phyloP scores from a whole-genome alignment of 2,329 filamentous ascomycete species.

The Septoria linicola region DNA sequence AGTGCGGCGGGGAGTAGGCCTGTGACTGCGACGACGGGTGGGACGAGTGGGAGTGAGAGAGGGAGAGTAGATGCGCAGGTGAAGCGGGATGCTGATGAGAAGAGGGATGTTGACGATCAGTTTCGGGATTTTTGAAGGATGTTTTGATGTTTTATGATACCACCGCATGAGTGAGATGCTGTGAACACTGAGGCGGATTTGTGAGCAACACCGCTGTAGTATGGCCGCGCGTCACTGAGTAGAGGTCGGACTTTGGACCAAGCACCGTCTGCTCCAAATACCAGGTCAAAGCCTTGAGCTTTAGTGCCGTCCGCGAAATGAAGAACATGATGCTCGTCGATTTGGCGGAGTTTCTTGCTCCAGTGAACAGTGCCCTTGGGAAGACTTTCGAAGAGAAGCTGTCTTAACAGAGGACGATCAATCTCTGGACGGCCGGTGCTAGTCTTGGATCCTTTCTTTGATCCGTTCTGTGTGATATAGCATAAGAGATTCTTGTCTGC shows the following conservation, averaged over 20 bases:
- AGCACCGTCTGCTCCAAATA: conserved; percentile 49
- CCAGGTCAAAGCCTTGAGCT: conserved; percentile 42
- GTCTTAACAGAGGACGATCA: conserved; percentile 37
- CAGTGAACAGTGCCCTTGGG: conserved; percentile 38
- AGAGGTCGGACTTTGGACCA: conserved; percentile 42
- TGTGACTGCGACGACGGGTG: conserved; percentile 8
- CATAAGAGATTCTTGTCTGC: conserved; percentile 42
- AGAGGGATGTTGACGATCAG: conserved; percentile 27
- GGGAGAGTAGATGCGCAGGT: conserved; percentile 6
- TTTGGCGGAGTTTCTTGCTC: conserved; percentile 33
- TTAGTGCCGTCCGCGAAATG: conserved; percentile 38
- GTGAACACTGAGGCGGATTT: too few relatives aligned
- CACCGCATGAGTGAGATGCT: too few relatives aligned
- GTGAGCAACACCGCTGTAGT: conserved; percentile 42
- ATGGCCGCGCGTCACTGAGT: conserved; percentile 36
- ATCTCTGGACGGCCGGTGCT: conserved; percentile 37
- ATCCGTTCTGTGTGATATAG: conserved; percentile 32
- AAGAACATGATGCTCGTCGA: conserved; percentile 28
- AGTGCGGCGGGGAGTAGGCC: conserved; percentile 14
- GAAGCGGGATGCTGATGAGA: conserved; percentile 28
- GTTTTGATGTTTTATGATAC: too few relatives aligned
- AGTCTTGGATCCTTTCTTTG: conserved; percentile 34
- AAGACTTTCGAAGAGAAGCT: conserved; percentile 36
- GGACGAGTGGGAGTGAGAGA: neutral
- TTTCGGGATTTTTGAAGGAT: conserved; percentile 34